Evolutionary conservation across 768 basidiomycete species (phyloP).

Genomic region (Pulveroboletus sp.): DNA sequence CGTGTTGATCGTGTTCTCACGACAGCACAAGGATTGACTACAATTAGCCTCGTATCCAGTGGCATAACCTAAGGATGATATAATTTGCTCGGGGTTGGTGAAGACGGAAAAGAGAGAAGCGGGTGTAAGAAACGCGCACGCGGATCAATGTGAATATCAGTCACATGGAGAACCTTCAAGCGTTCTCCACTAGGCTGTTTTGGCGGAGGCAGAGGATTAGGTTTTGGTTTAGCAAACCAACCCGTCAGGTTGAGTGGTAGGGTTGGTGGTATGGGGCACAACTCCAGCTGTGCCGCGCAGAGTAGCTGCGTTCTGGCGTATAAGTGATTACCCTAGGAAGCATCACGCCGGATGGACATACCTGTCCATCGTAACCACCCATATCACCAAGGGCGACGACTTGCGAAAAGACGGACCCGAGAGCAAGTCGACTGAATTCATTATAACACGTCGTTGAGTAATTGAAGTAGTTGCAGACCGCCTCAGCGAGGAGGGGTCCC

Average conservation of each 20-base stretch:
- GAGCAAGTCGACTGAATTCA: constrained; percentile 31
- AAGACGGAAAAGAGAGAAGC: no score
- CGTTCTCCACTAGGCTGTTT: constrained; percentile 41
- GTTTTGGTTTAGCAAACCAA: constrained; percentile 53
- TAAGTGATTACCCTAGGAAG: not conserved
- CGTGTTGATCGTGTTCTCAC: constrained; percentile 44
- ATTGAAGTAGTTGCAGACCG: constrained; percentile 41
- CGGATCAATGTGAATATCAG: constrained; percentile 49
- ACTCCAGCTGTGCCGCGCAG: constrained; percentile 34
- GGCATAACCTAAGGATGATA: constrained; percentile 45
- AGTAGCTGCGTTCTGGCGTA: constrained; percentile 14
- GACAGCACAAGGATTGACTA: constrained; percentile 58
- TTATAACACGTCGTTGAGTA: constrained; percentile 33
- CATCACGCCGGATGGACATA: constrained; percentile 5
- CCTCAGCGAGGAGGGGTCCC: constrained; percentile 38
- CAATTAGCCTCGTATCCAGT: constrained; percentile 72
- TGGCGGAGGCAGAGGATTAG: constrained; percentile 38
- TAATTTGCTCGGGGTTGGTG: not conserved
- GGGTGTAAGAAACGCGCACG: constrained; percentile 28
- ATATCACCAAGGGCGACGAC: constrained; percentile 44
- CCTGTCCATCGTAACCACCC: constrained; percentile 48
- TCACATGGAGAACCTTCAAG: constrained; percentile 46
- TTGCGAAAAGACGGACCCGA: constrained; percentile 44
- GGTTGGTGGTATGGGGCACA: constrained; percentile 38
- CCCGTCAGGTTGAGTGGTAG: constrained; percentile 39